phyloP scores from a whole-genome alignment of 106 monocot genomes.

The Hemerocallis citrina region DNA sequence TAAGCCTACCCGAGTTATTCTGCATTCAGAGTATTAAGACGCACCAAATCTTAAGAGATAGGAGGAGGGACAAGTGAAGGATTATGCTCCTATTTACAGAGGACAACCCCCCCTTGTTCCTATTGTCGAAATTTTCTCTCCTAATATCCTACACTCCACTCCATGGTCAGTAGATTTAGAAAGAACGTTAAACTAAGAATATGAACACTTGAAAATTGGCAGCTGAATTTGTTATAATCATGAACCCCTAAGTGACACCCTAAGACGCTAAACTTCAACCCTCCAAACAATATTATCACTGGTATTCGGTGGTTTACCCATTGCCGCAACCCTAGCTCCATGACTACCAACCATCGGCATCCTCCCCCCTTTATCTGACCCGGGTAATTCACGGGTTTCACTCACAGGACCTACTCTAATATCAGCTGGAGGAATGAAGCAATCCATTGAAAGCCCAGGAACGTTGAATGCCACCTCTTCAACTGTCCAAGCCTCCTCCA shows the following conservation, averaged over 20 bases:
- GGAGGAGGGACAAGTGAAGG: slow-evolving; percentile 6
- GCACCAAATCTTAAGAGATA: slow-evolving; percentile 3
- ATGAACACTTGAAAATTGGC: slow-evolving; percentile 24
- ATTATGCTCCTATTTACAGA: slow-evolving; percentile 39
- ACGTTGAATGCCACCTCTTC: slow-evolving; percentile 97
- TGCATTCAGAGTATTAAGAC: slow-evolving; percentile 23
- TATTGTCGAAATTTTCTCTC: too few species aligned
- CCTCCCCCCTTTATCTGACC: slow-evolving; percentile 4
- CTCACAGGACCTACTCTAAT: slow-evolving; percentile 47
- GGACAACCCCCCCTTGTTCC: too few species aligned
- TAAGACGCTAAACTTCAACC: not conserved
- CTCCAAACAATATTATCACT: slow-evolving; percentile 4
- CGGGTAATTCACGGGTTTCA: slow-evolving; percentile 43
- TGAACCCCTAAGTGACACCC: too few species aligned
- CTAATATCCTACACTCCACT: too few species aligned
- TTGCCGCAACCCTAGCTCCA: slow-evolving; percentile 13
- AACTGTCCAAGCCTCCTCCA: slow-evolving; percentile 96
- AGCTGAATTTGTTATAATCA: slow-evolving; percentile 14
- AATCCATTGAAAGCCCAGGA: slow-evolving; percentile 80
- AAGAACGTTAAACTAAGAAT: slow-evolving; percentile 14
- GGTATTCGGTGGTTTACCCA: slow-evolving; percentile 1
- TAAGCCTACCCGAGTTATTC: slow-evolving; percentile 5
- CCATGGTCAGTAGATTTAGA: slow-evolving; percentile 17
- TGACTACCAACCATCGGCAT: slow-evolving; percentile 1
- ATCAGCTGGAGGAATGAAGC: slow-evolving; percentile 96